Base-by-base conservation (phyloP, 2,329 filamentous ascomycete genomes). In the Chlorencoelia australis region DNA sequence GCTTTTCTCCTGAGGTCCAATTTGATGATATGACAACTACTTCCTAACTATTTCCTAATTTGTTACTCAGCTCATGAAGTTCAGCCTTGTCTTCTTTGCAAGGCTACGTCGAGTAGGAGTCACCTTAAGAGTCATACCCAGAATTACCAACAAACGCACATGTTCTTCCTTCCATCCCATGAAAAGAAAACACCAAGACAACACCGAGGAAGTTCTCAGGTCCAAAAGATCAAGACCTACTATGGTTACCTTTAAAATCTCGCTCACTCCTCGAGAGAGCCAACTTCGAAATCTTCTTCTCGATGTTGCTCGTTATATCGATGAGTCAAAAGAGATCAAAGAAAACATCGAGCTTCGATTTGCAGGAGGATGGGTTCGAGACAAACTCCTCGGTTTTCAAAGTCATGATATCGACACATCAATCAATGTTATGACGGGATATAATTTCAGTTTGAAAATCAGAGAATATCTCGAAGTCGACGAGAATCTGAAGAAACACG, bases 351-450 rank as follows among this genome's bases (percentile, higher is more conserved):
- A 79, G 13, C 65, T 91, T 30, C 78, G 84, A 33, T 89, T 82
- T 72, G 85, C 85, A 1, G 85, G 85, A 40, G 85, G 85, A 17
- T 93, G 85, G 85, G 84, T 91, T 8, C 79, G 85, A 26, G 85
- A 93, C 64, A 88, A 85, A 61, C 69, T 91, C 2, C 70, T 91
- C 4, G 75, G 76, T 14, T 68, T 77, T 9, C 68, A 68, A 41
- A 86, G 80, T 52, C 71, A 88, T 54, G 85, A 93, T 55, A 88
- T 93, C 45, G 85, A 93, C 56, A 79, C 85, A 6, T 83, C 82
- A 35, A 85, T 93, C 65, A 88, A 87, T 62, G 72, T 71, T 47
- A 86, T 91, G 82, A 91, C 84, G 0, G 85, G 85, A 35, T 77
- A 78, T 50, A 66, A 75, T 9, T 91, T 91, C 54, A 80, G 78